phyloP scores from a whole-genome alignment of 352 stramenopile genomes.

The Plasmopara halstedii region DNA sequence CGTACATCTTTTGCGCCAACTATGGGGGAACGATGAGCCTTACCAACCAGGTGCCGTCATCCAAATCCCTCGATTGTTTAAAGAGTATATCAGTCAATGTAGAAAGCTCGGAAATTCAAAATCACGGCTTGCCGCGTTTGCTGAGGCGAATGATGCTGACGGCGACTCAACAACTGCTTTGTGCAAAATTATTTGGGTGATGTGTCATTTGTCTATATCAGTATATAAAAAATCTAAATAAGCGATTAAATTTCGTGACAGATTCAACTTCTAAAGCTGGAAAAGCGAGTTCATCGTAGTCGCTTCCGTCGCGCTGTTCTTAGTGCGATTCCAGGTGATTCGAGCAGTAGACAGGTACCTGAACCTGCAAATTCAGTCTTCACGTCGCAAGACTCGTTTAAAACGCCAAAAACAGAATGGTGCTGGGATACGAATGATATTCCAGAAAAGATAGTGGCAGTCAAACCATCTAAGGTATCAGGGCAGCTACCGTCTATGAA shows the following conservation, averaged over 20 bases:
- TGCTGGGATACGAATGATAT: constrained; percentile 9
- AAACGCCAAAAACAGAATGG: constrained; percentile 15
- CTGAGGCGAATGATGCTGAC: constrained; percentile 4
- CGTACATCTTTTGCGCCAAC: constrained; percentile 23
- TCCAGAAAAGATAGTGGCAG: neutral
- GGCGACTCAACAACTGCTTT: constrained; percentile 25
- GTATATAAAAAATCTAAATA: no score
- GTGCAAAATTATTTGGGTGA: constrained; percentile 45
- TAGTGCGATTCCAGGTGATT: constrained; percentile 11
- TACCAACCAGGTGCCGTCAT: constrained; percentile 9
- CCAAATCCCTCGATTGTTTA: constrained; percentile 30
- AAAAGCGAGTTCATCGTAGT: constrained; percentile 51
- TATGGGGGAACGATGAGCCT: constrained; percentile 19
- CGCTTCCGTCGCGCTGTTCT: constrained; percentile 30
- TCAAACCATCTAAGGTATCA: neutral
- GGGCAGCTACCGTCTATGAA: neutral
- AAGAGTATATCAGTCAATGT: constrained; percentile 12
- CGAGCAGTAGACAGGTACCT: constrained; percentile 3
- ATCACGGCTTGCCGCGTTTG: constrained; percentile 19
- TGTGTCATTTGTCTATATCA: constrained; percentile 1
- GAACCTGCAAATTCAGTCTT: neutral
- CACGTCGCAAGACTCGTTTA: neutral
- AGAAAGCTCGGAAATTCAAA: constrained; percentile 14
- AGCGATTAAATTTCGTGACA: no score
- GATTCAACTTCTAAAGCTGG: constrained; percentile 39